These are phyloP conservation scores for Coelastrella sp. DNA, from an alignment of 139 green algal species.

Conservation along the genomic window DNA sequence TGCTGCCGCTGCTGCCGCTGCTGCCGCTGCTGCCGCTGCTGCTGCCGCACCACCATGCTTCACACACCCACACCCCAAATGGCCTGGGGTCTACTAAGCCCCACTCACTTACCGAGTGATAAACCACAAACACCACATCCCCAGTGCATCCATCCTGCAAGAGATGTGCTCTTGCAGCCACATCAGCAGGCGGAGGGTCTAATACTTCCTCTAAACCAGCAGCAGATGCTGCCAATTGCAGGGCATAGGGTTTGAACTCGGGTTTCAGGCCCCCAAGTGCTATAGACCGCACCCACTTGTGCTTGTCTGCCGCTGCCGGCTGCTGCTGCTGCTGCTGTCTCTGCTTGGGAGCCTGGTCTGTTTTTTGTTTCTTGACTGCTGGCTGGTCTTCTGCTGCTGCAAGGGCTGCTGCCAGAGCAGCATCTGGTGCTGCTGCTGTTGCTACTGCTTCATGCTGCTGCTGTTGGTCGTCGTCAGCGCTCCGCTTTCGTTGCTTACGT, in stretches of 20 bases:
- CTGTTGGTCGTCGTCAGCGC: conserved; percentile 40
- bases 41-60: background rate
- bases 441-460: background rate
- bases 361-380: background rate
- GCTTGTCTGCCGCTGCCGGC: conserved; percentile 62
- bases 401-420: conserved; percentile 24
- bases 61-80: background rate
- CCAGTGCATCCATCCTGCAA: conserved; percentile 83
- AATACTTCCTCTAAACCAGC: conserved; percentile 56
- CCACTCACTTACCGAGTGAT: conserved; percentile 61
- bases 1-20: too few relatives aligned
- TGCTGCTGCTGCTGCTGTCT: conserved; percentile 34
- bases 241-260: conserved; percentile 42
- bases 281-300: conserved; percentile 78
- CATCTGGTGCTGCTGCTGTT: conserved; percentile 26
- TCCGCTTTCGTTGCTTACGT: conserved; percentile 59
- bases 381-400: background rate
- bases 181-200: conserved; percentile 57
- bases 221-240: conserved; percentile 16
- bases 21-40: background rate
- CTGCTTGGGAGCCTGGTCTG: background rate
- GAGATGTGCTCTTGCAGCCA: conserved; percentile 67
- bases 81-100: too few relatives aligned
- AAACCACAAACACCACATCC: conserved; percentile 70
- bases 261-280: conserved; percentile 77